These are phyloP conservation scores for Cercophora newfieldiana DNA, from an alignment of 495 filamentous ascomycete species.

Conservation along the genomic window DNA sequence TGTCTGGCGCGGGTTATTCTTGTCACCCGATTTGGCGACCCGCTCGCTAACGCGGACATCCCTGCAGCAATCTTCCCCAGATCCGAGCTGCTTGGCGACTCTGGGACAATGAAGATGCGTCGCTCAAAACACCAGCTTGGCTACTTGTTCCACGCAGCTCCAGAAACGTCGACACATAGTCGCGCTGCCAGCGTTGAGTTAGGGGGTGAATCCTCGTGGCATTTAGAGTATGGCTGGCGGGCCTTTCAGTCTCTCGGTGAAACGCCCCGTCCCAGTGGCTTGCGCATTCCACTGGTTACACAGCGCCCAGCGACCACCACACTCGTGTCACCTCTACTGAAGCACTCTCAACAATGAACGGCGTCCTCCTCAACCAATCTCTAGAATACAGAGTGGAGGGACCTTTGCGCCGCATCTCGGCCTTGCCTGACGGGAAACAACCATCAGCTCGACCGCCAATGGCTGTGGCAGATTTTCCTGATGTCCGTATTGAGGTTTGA, in stretches of 20 bases:
- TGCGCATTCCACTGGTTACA: background rate
- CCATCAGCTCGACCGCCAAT: background rate
- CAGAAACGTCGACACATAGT: background rate
- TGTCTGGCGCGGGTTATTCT: conserved; percentile 2
- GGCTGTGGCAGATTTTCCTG: background rate
- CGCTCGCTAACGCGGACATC: background rate
- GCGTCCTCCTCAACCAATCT: background rate
- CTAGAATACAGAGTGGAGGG: background rate
- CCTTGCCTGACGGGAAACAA: background rate
- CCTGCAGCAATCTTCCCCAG: conserved; percentile 14
- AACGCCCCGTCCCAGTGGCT: background rate
- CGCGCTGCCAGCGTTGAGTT: background rate
- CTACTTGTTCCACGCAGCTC: background rate
- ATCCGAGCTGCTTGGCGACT: conserved; percentile 2
- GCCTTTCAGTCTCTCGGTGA: background rate
- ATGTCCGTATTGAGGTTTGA: conserved; percentile 1
- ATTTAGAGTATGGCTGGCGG: background rate
- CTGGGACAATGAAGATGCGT: too few relatives aligned
- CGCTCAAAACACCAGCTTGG: background rate
- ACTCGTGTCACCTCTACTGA: background rate
- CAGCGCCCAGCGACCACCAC: background rate
- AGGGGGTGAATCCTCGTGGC: background rate
- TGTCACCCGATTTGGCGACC: background rate
- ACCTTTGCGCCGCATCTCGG: background rate
- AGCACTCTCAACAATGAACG: background rate